Evolutionary conservation across 2,329 filamentous ascomycete species (phyloP).

Genomic region (Parastagonospora avenae): DNA sequence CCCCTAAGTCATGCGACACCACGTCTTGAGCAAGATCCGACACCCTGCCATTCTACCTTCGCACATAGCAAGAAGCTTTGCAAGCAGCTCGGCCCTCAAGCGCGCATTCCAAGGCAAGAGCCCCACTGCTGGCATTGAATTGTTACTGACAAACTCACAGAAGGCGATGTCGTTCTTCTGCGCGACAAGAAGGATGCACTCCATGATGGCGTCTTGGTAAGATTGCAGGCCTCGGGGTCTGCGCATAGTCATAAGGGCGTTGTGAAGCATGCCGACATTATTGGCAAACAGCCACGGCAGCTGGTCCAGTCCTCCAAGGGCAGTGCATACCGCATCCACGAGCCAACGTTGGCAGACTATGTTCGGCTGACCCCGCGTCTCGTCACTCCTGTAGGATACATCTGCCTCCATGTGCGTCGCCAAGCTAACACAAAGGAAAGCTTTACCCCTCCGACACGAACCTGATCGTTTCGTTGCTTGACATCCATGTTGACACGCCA

Average conservation of each 20-base stretch:
- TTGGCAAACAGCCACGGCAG: constrained; percentile 67
- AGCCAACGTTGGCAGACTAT: constrained; percentile 75
- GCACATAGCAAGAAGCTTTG: constrained; percentile 18
- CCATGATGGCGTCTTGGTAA: constrained; percentile 47
- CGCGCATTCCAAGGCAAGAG: constrained; percentile 39
- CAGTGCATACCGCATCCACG: constrained; percentile 60
- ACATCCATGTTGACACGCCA: constrained; percentile 65
- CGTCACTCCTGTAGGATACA: constrained; percentile 78
- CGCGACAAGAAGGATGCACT: constrained; percentile 45
- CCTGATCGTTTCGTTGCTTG: constrained; percentile 75
- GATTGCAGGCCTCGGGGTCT: constrained; percentile 41
- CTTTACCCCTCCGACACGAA: constrained; percentile 78
- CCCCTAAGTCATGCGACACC: constrained; percentile 27
- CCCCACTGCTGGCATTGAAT: background rate
- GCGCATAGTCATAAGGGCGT: constrained; percentile 54
- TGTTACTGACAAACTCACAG: constrained; percentile 29
- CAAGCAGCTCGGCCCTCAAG: constrained; percentile 19
- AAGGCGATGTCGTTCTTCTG: constrained; percentile 50
- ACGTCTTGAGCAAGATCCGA: constrained; percentile 1
- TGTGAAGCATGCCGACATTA: constrained; percentile 61
- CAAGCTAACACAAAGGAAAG: constrained; percentile 50
- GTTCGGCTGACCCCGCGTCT: constrained; percentile 68
- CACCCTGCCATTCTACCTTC: background rate
- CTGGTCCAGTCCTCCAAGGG: constrained; percentile 61
- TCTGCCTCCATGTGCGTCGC: constrained; percentile 6